Evolutionary conservation across 257 asterid genomes (phyloP), one percentile per base, ranked within the genome.

Genomic region (Solanum chiquidenum): DNA sequence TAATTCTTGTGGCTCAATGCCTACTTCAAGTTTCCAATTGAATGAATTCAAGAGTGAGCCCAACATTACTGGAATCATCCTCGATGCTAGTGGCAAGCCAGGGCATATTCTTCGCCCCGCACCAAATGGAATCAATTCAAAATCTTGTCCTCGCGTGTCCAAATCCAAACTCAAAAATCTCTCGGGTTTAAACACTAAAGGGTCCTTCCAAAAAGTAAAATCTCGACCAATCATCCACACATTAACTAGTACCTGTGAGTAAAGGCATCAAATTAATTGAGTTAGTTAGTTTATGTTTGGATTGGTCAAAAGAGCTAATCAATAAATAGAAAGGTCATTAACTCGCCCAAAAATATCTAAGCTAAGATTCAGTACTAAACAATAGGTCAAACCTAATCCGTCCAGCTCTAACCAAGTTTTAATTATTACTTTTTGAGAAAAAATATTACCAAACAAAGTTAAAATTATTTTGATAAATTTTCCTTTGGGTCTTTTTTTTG

Each of bases 211-310:
- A 62, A 62, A 20, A 11, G 52, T 88, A 14, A 87, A 42, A 40
- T 91, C 93, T 66, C 90, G 86, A 14, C 90, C 89, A 1, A 80
- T 90, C 8, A 87, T 74, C 90, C 93, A 91, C 60, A 76, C 83
- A 11, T 90, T 90, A 23, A 88, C 23, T 2, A 91, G 79, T 6
- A 91, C 60, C 25, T 83, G 12, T 3, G 89, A 87, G 9, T 25
- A 64, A 12, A 2, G 5, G 5, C 0, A 3, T 68, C 37, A 68
- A 64, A 46, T 13, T 46, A 46, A 5, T 2, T 25, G 2, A 62
- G 29, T 5, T 5, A 37, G 40, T 2, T 37, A 64, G 34, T 11
- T 25, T 64, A 64, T 64, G 31, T 11, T 64, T 64, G 9, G 14
- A 25, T 64, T 29, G 34, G 3, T 25, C 33, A 64, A 64, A 60